A percentile compares a stretch with the other conserved stretches of the same genome.
Evolutionary conservation across 208 protist genomes (phyloP).

Genomic region (Leishmania major): DNA sequence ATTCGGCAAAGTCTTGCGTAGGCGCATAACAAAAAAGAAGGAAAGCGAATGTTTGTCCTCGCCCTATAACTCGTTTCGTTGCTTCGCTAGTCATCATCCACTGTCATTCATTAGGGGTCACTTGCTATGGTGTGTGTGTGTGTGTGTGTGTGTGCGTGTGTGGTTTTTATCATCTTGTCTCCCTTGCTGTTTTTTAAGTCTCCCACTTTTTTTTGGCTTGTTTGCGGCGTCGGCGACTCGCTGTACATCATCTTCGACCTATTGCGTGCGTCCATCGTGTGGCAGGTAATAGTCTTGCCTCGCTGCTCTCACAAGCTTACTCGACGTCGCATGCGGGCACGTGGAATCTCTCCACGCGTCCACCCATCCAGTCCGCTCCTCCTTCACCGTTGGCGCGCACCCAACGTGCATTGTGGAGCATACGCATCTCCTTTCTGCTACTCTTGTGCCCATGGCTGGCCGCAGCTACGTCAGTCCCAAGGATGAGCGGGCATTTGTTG

Average conservation of each 20-base stretch:
- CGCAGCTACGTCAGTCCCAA: constrained; percentile 47
- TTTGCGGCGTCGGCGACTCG: background rate
- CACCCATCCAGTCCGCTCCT: background rate
- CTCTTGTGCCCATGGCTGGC: constrained; percentile 2
- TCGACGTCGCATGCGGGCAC: background rate
- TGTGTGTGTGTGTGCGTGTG: background rate
- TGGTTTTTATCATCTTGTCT: background rate
- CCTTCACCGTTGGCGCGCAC: background rate
- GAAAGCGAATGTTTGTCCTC: background rate
- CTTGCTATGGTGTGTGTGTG: background rate
- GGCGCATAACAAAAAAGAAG: background rate
- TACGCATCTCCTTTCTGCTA: background rate
- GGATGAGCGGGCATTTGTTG: constrained; percentile 65
- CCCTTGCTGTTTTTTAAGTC: background rate
- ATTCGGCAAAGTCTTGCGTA: background rate
- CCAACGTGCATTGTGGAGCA: background rate
- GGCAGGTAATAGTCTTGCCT: background rate
- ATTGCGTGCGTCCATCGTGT: background rate
- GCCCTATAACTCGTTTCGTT: background rate
- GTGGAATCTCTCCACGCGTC: background rate
- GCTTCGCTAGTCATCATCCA: background rate
- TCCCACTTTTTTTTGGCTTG: background rate
- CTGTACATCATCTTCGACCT: background rate
- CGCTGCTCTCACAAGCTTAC: background rate
- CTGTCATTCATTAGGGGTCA: background rate